These are phyloP conservation scores for Lonicera japonica DNA, from an alignment of 129 eudicot genomes.

Conservation along the genomic window DNA sequence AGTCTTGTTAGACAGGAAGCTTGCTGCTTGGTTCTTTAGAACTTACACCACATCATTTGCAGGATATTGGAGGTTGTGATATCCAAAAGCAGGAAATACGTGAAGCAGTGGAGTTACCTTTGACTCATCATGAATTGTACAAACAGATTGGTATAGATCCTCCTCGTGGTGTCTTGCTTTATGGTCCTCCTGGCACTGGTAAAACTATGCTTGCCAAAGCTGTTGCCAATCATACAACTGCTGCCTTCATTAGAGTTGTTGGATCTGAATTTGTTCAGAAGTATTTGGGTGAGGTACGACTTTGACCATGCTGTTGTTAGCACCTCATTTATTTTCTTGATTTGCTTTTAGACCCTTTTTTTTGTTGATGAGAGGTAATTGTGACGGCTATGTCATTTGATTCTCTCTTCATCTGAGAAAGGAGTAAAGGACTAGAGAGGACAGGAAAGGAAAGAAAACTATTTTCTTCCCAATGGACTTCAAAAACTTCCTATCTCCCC, in stretches of 20 bases:
- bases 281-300: slow-evolving; percentile 84
- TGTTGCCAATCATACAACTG: slow-evolving; percentile 84
- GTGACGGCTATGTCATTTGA: too few relatives aligned
- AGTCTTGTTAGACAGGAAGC: not conserved
- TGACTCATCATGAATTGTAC: slow-evolving; percentile 81
- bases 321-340: not conserved
- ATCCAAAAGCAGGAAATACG: slow-evolving; percentile 92
- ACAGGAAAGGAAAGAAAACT: too few relatives aligned
- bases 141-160: slow-evolving; percentile 94
- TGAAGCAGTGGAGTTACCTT: slow-evolving; percentile 87
- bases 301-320: too few relatives aligned
- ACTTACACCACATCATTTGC: not conserved
- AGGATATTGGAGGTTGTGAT: slow-evolving; percentile 96
- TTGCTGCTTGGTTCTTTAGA: not conserved
- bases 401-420: too few relatives aligned
- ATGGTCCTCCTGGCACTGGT: slow-evolving; percentile 95
- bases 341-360: not conserved
- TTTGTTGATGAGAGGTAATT: too few relatives aligned
- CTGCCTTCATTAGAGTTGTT: slow-evolving; percentile 82
- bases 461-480: too few relatives aligned
- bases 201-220: slow-evolving; percentile 94
- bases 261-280: slow-evolving; percentile 93
- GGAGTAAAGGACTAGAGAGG: too few relatives aligned
- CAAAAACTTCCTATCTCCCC: too few relatives aligned
- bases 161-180: slow-evolving; percentile 83